A percentile compares a stretch with the other conserved stretches of the same genome.
phyloP scores from a whole-genome alignment of 75 land plant genomes.

The Picea sitchensis region DNA sequence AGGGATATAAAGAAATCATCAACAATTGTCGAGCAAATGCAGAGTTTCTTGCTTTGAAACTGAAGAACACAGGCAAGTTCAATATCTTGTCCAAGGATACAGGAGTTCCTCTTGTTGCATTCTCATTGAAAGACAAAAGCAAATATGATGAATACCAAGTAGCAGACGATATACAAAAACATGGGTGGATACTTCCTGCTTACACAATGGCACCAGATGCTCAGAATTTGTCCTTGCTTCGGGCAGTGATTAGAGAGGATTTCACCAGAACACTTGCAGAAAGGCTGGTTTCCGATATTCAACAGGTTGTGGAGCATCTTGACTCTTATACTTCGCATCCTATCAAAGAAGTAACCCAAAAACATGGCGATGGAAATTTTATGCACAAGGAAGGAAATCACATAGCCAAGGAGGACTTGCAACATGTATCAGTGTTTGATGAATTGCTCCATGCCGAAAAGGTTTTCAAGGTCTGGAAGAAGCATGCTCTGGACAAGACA shows the following conservation, averaged over 20 bases:
- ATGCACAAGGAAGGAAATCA: not conserved
- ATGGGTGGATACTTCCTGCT: conserved; percentile 60
- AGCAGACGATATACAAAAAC: conserved; percentile 32
- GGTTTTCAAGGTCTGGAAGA: not conserved
- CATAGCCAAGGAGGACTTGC: not conserved
- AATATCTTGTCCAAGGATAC: conserved; percentile 38
- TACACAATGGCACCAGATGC: conserved; percentile 68
- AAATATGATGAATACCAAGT: conserved; percentile 40
- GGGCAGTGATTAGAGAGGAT: conserved; percentile 59
- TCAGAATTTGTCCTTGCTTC: conserved; percentile 37
- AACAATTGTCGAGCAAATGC: conserved; percentile 44
- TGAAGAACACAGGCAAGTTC: conserved; percentile 39
- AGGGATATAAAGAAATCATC: conserved; percentile 50
- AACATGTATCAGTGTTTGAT: conserved; percentile 5
- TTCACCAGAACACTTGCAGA: conserved; percentile 41
- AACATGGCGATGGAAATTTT: too few species aligned
- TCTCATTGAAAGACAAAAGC: conserved; percentile 36
- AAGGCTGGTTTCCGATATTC: conserved; percentile 34
- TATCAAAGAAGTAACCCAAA: too few species aligned
- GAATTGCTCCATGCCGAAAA: not conserved
- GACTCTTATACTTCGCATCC: conserved; percentile 9
- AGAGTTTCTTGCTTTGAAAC: conserved; percentile 20
- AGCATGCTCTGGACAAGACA: conserved; percentile 2
- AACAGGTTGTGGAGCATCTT: conserved; percentile 25
- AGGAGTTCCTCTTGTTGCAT: conserved; percentile 58